Evolutionary conservation across 768 basidiomycete species (phyloP).

Genomic region (Leucogyrophana mollusca): DNA sequence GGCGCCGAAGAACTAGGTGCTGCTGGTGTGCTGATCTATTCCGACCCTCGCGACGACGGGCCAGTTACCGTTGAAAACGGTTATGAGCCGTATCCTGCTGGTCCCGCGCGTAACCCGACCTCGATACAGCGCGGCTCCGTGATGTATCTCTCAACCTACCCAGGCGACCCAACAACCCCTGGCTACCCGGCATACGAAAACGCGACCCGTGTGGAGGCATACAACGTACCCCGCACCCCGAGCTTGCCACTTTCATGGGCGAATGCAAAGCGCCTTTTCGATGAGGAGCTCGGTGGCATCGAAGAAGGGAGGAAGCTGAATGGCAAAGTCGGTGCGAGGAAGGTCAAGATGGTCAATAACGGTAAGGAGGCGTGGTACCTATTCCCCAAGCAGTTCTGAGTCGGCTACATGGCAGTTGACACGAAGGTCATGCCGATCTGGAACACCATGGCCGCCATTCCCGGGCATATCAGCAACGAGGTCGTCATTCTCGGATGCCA

Average conservation of each 20-base stretch:
- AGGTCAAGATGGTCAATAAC: constrained; percentile 53
- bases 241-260: constrained; percentile 90
- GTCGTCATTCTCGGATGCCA: constrained; percentile 87
- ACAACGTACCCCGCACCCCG: constrained; percentile 72
- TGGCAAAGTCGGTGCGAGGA: constrained; percentile 48
- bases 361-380: constrained; percentile 31
- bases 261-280: constrained; percentile 71
- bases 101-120: constrained; percentile 84
- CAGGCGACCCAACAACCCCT: constrained; percentile 84
- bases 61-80: constrained; percentile 74
- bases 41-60: constrained; percentile 85
- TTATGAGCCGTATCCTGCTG: constrained; percentile 68
- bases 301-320: constrained; percentile 40
- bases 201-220: constrained; percentile 58
- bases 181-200: constrained; percentile 86
- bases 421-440: constrained; percentile 84
- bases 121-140: constrained; percentile 87
- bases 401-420: constrained; percentile 56
- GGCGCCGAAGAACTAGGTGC: constrained; percentile 84
- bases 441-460: constrained; percentile 84
- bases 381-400: neutral
- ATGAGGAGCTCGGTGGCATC: constrained; percentile 46
- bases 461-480: constrained; percentile 81
- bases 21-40: constrained; percentile 75
- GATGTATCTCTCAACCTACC: constrained; percentile 63